These are phyloP conservation scores for Fusarium camptoceras DNA, from an alignment of 2,329 filamentous ascomycete genomes.

Conservation along the genomic window DNA sequence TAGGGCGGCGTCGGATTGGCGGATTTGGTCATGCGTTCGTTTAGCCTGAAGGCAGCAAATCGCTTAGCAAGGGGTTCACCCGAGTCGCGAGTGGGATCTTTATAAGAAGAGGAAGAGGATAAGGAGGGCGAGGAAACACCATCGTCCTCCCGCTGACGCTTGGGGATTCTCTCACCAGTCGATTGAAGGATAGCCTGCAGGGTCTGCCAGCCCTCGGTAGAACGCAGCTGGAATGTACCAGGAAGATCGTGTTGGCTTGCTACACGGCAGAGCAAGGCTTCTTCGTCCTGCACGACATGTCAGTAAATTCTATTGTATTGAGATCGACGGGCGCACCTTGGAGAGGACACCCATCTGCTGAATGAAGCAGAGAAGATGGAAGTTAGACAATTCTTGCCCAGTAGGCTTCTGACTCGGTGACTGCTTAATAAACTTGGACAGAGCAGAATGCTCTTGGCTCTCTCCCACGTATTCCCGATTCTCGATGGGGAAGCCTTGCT, in stretches of 20 bases:
- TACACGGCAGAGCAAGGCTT: conserved; percentile 84
- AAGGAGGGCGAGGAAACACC: conserved; percentile 48
- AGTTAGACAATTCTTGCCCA: conserved; percentile 83
- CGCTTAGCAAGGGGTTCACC: conserved; percentile 72
- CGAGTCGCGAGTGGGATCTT: conserved; percentile 50
- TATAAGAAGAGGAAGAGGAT: conserved; percentile 46
- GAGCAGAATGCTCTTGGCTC: conserved; percentile 79
- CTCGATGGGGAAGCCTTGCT: conserved; percentile 85
- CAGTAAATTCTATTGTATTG: not conserved
- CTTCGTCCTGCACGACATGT: conserved; percentile 77
- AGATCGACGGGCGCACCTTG: conserved; percentile 70
- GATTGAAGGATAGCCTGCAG: conserved; percentile 92
- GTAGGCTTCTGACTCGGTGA: conserved; percentile 68
- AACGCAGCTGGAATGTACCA: conserved; percentile 84
- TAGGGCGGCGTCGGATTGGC: conserved; percentile 43
- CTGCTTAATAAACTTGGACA: conserved; percentile 76
- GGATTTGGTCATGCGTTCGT: conserved; percentile 52
- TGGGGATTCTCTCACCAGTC: conserved; percentile 95
- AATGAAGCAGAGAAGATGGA: conserved; percentile 92
- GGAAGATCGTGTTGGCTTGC: conserved; percentile 84
- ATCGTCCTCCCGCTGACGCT: conserved; percentile 65
- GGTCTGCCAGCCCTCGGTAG: conserved; percentile 93
- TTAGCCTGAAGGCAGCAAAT: conserved; percentile 75
- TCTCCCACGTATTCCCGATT: conserved; percentile 90
- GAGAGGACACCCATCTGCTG: conserved; percentile 83